Percentiles rank a stretch among this genome's conserved stretches.
These are phyloP conservation scores for Bromus sterilis DNA, from an alignment of 176 grass and related monocot genomes.

Conservation along the genomic window DNA sequence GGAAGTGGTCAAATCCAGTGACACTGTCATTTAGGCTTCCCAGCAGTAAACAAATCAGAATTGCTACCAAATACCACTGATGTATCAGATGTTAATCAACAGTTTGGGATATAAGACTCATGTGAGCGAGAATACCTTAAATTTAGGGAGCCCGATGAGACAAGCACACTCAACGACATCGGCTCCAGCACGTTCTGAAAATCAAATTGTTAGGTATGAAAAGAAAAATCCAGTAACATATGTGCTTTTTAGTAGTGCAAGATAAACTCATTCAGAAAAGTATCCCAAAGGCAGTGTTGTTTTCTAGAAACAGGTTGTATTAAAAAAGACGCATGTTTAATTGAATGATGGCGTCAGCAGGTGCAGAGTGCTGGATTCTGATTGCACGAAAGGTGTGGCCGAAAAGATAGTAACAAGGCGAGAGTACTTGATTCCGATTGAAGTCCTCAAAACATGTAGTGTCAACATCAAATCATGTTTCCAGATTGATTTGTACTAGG, in stretches of 20 bases:
- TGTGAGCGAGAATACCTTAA: constrained; percentile 57
- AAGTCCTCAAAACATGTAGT: constrained; percentile 4
- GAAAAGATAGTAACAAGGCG: background rate
- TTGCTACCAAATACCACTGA: background rate
- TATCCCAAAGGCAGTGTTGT: background rate
- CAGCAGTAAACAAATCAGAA: background rate
- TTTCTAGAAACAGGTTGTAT: background rate
- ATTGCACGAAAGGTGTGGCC: background rate
- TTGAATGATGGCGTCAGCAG: background rate
- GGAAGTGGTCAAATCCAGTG: background rate
- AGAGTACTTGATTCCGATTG: background rate
- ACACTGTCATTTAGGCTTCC: background rate
- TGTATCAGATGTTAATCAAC: background rate
- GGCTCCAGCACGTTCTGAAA: constrained; percentile 72
- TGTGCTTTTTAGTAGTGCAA: background rate
- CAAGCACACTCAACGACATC: constrained; percentile 89
- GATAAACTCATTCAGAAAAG: background rate
- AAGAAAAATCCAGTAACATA: background rate
- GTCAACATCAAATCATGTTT: constrained; percentile 24
- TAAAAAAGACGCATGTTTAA: background rate
- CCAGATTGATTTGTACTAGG: background rate
- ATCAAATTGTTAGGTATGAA: constrained; percentile 7
- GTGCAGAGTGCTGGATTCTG: too few relatives aligned
- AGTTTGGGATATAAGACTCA: background rate
- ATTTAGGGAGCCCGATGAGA: constrained; percentile 75